These are phyloP conservation scores for Gossypium mustelinum DNA, from an alignment of 345 rosid species.

Conservation along the genomic window DNA sequence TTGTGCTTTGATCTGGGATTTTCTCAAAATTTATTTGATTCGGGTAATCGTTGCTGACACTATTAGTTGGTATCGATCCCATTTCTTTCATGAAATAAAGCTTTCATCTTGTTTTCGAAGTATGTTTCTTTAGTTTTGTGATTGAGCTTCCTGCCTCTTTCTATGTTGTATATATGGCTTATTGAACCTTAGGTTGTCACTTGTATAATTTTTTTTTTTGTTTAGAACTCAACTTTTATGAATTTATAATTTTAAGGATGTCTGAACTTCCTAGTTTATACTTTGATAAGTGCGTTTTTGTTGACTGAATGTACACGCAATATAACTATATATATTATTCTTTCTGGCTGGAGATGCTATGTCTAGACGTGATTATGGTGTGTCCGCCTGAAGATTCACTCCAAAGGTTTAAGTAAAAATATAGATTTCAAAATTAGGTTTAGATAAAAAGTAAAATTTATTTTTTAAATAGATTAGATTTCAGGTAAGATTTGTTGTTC, in stretches of 20 bases:
- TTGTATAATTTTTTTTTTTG: no score
- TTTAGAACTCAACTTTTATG: neutral
- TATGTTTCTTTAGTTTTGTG: neutral
- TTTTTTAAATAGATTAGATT: fast-evolving
- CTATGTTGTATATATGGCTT: no score
- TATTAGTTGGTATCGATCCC: neutral
- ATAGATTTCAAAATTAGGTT: no score
- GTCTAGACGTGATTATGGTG: no score
- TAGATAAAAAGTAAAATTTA: no score
- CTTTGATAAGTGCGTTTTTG: neutral
- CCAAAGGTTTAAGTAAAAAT: no score
- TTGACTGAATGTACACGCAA: neutral
- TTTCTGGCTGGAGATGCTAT: no score
- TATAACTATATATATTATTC: neutral
- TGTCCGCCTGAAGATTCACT: no score
- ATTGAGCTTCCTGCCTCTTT: neutral
- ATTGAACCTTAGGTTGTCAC: no score
- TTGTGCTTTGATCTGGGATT: neutral
- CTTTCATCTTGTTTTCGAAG: neutral
- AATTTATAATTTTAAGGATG: neutral
- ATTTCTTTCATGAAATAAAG: neutral
- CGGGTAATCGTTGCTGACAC: neutral
- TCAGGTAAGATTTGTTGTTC: no score
- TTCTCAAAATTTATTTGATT: neutral
- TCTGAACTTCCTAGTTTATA: neutral